These are phyloP conservation scores for Hypericum androsaemum DNA, from an alignment of 345 rosid species.

Conservation along the genomic window DNA sequence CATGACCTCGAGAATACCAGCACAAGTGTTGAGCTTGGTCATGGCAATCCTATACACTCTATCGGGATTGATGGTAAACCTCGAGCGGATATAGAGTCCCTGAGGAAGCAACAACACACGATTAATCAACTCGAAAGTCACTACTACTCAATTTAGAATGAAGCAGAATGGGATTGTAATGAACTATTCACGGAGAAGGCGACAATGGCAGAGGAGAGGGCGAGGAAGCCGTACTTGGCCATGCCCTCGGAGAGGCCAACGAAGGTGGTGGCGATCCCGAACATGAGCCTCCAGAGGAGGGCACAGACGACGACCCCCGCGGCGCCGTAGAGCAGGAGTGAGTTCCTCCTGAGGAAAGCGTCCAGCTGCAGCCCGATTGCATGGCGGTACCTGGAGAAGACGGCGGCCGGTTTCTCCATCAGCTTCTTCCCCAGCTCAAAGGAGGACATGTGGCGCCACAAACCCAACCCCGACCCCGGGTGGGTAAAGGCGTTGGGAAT, in stretches of 20 bases:
- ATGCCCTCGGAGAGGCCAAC: conserved; percentile 82
- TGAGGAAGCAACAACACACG: conserved; percentile 22
- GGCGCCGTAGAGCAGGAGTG: conserved; percentile 50
- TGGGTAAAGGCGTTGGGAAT: too few relatives aligned
- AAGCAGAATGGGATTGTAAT: not conserved
- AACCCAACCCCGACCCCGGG: too few relatives aligned
- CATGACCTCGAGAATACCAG: conserved; percentile 95
- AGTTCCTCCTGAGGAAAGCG: conserved; percentile 69
- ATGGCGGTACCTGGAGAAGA: conserved; percentile 42
- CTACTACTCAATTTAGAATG: too few relatives aligned
- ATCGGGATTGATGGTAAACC: conserved; percentile 83
- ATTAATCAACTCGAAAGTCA: too few relatives aligned
- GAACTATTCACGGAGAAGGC: conserved; percentile 63
- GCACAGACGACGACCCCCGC: conserved; percentile 54
- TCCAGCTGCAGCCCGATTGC: conserved; percentile 75
- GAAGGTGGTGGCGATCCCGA: conserved; percentile 72
- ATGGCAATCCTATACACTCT: conserved; percentile 83
- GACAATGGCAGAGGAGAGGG: conserved; percentile 80
- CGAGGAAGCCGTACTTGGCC: conserved; percentile 90
- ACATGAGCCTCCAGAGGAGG: conserved; percentile 83
- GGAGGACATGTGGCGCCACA: too few relatives aligned
- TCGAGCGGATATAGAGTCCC: conserved; percentile 75
- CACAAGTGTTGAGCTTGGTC: conserved; percentile 77
- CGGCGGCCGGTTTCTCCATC: conserved; percentile 40
- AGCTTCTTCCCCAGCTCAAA: too few relatives aligned